Evolutionary conservation across 768 basidiomycete genomes (phyloP).

Genomic region (Lactarius psammicola): DNA sequence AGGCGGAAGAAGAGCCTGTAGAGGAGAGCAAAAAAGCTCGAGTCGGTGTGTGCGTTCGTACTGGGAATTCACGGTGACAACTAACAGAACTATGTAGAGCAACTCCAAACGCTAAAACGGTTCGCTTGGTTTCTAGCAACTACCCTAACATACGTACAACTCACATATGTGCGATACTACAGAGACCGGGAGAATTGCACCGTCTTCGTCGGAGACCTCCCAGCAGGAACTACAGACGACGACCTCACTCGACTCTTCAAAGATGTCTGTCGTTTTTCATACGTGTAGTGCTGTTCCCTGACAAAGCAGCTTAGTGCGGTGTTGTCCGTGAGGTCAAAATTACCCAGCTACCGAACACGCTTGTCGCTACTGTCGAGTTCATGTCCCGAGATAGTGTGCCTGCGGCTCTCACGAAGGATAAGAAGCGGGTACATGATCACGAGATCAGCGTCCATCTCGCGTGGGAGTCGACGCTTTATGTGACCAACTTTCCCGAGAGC

Average conservation of each 20-base stretch:
- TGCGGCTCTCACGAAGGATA: constrained; percentile 89
- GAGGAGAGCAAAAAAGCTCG: constrained; percentile 59
- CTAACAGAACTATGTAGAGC: constrained; percentile 38
- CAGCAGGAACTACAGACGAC: constrained; percentile 53
- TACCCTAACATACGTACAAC: constrained; percentile 3
- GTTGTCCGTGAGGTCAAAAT: constrained; percentile 81
- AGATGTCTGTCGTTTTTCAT: constrained; percentile 55
- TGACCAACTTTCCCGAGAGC: constrained; percentile 91
- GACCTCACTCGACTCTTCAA: constrained; percentile 76
- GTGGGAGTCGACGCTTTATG: constrained; percentile 92
- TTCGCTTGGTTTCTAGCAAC: constrained; percentile 33
- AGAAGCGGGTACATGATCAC: constrained; percentile 72
- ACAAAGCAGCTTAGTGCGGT: constrained; percentile 64
- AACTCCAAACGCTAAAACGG: constrained; percentile 58
- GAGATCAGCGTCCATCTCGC: constrained; percentile 87
- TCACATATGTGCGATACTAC: constrained; percentile 1
- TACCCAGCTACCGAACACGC: constrained; percentile 51
- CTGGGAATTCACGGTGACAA: not conserved
- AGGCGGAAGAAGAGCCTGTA: constrained; percentile 51
- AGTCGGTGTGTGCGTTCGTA: constrained; percentile 47
- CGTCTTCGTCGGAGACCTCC: constrained; percentile 79
- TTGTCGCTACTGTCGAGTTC: constrained; percentile 91
- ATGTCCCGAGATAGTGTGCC: constrained; percentile 77
- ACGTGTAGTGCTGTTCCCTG: constrained; percentile 24
- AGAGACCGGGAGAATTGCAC: constrained; percentile 97